Percentiles rank a stretch among this genome's conserved stretches.
phyloP scores from a whole-genome alignment of 202 grass and related monocot species.

The Setaria viridis region DNA sequence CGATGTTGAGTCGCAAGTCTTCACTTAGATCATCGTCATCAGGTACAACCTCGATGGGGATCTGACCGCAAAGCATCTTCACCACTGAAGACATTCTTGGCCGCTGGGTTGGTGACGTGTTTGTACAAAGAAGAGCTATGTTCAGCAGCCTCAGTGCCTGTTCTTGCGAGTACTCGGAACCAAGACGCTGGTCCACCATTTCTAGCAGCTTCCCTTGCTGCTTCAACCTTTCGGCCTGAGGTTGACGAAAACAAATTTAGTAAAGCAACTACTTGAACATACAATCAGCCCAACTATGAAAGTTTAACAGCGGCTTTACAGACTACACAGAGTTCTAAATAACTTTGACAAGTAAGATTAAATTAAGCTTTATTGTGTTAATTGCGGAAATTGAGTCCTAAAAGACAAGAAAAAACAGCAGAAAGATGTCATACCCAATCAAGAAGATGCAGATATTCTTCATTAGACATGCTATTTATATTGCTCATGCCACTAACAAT shows the following conservation, averaged over 20 bases:
- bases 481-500: slow-evolving; percentile 80
- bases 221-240: slow-evolving; percentile 68
- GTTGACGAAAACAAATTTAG: slow-evolving; percentile 18
- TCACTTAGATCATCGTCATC: slow-evolving; percentile 47
- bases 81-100: slow-evolving; percentile 81
- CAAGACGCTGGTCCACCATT: slow-evolving; percentile 71
- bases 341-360: not conserved
- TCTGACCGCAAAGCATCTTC: slow-evolving; percentile 71
- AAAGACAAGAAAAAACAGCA: not conserved
- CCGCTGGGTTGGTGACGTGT: slow-evolving; percentile 59
- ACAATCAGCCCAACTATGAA: slow-evolving; percentile 18
- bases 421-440: slow-evolving; percentile 65
- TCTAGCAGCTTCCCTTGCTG: slow-evolving; percentile 75
- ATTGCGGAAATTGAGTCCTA: slow-evolving; percentile 4
- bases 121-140: slow-evolving; percentile 75
- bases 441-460: slow-evolving; percentile 87
- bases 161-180: slow-evolving; percentile 62
- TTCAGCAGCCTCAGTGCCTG: slow-evolving; percentile 70
- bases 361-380: not conserved
- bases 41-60: slow-evolving; percentile 51
- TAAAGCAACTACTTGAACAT: not conserved
- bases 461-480: slow-evolving; percentile 60
- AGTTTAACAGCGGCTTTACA: slow-evolving; percentile 14
- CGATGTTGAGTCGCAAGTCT: slow-evolving; percentile 38
- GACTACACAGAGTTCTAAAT: not conserved